Conservation (phyloP, 305 asterid genomes). For the Fraxinus floribunda region DNA sequence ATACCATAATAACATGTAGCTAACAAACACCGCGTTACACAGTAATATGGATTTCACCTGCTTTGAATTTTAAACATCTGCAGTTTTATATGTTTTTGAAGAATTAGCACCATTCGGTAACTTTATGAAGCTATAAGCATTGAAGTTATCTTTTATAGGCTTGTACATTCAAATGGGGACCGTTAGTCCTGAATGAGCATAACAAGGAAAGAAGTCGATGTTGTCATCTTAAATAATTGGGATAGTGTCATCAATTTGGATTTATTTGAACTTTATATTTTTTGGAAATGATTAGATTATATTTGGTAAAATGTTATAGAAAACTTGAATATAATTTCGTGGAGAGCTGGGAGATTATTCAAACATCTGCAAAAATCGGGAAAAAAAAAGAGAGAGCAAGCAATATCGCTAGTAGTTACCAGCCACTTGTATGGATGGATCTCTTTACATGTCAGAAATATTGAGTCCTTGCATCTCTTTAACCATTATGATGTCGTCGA, state of each 20-base stretch:
- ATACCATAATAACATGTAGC: not conserved
- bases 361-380: not conserved
- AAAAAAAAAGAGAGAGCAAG: not conserved
- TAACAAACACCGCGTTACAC: not conserved
- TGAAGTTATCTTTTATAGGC: not conserved
- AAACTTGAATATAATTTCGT: not conserved
- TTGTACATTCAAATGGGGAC: not conserved
- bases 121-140: not conserved
- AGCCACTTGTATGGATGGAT: not conserved
- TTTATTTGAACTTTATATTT: not conserved
- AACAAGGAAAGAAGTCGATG: not conserved
- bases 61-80: not conserved
- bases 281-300: not conserved
- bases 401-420: not conserved
- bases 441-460: not conserved
- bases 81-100: not conserved
- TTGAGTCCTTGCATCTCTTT: not conserved
- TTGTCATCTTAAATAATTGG: not conserved
- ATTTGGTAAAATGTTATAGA: not conserved
- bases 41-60: not conserved
- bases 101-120: not conserved
- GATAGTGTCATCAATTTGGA: constrained; percentile 1
- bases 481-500: constrained; percentile 9
- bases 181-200: not conserved
- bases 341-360: not conserved